Percentiles rank a stretch among this genome's conserved stretches.
Conservation (phyloP, 2,329 filamentous ascomycete genomes). For the Zasmidium citrigriseum region DNA sequence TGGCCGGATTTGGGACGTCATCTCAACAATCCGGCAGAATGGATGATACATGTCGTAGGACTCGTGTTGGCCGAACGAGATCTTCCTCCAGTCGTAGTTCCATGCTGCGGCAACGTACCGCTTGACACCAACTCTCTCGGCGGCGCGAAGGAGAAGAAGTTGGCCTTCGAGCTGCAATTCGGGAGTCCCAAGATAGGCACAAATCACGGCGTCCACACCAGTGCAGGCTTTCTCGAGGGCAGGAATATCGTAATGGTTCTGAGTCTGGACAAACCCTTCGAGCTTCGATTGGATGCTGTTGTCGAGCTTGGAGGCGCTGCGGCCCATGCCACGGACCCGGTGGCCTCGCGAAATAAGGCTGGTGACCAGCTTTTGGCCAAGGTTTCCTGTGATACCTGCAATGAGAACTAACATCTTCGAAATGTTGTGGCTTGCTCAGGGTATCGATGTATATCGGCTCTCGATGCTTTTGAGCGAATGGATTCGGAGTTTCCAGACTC, state of each 20-base stretch:
- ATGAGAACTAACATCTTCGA: not conserved
- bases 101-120: conserved; percentile 10
- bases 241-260: conserved; percentile 10
- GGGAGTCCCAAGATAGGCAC: conserved; percentile 13
- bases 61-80: conserved; percentile 10
- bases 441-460: not conserved
- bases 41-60: conserved; percentile 9
- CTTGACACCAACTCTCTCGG: conserved; percentile 13
- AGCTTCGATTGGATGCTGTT: not conserved
- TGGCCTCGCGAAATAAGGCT: conserved; percentile 41
- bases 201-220: conserved; percentile 13
- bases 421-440: not conserved
- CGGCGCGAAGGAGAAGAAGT: conserved; percentile 12
- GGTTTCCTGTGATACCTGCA: not conserved
- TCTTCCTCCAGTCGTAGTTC: conserved; percentile 15
- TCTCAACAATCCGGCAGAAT: conserved; percentile 9
- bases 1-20: conserved; percentile 11
- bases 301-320: conserved; percentile 54
- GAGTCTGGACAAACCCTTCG: conserved; percentile 13
- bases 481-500: not conserved
- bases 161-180: conserved; percentile 15
- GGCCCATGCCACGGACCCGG: conserved; percentile 35
- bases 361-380: conserved; percentile 13
- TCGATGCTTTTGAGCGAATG: not conserved
- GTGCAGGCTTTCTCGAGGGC: conserved; percentile 11